These are phyloP conservation scores for Trichophyton simii DNA, from an alignment of 2,329 filamentous ascomycete species.

Conservation along the genomic window DNA sequence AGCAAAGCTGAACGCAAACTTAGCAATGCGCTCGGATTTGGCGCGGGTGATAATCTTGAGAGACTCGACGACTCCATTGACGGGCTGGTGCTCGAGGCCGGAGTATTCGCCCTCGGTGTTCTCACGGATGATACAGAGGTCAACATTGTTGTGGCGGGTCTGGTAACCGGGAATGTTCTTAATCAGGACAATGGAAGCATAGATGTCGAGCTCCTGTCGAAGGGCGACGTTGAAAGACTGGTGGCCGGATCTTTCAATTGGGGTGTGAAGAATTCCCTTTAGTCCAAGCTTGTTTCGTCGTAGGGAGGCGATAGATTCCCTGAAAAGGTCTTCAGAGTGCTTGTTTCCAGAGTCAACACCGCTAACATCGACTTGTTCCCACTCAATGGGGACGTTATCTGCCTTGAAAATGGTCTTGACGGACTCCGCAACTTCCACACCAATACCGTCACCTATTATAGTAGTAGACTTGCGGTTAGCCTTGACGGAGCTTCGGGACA, in stretches of 20 bases:
- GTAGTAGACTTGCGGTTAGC: neutral
- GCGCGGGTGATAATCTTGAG: slow-evolving; percentile 99
- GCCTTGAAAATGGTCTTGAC: slow-evolving; percentile 99
- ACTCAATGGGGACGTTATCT: slow-evolving; percentile 95
- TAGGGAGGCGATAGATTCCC: slow-evolving; percentile 86
- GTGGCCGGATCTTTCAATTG: slow-evolving; percentile 91
- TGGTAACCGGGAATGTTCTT: slow-evolving; percentile 99
- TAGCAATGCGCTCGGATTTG: slow-evolving; percentile 98
- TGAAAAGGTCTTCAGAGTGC: slow-evolving; percentile 88
- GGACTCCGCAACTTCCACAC: slow-evolving; percentile 91
- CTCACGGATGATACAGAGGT: slow-evolving; percentile 98
- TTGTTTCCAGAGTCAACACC: slow-evolving; percentile 76
- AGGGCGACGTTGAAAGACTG: slow-evolving; percentile 99
- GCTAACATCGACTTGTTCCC: slow-evolving; percentile 95
- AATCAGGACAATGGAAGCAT: slow-evolving; percentile 92
- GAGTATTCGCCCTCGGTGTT: slow-evolving; percentile 99
- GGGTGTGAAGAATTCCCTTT: slow-evolving; percentile 97
- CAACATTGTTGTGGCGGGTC: slow-evolving; percentile 93
- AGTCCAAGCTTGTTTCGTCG: slow-evolving; percentile 97
- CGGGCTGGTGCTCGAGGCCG: slow-evolving; percentile 95
- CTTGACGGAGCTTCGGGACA: neutral
- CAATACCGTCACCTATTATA: slow-evolving; percentile 73
- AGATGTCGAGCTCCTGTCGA: slow-evolving; percentile 98
- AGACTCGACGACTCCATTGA: slow-evolving; percentile 90
- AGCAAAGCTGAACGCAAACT: slow-evolving; percentile 96